Evolutionary conservation across 768 basidiomycete species (phyloP), one percentile per base, ranked within the genome.

Genomic region (Termitomyces sp.): DNA sequence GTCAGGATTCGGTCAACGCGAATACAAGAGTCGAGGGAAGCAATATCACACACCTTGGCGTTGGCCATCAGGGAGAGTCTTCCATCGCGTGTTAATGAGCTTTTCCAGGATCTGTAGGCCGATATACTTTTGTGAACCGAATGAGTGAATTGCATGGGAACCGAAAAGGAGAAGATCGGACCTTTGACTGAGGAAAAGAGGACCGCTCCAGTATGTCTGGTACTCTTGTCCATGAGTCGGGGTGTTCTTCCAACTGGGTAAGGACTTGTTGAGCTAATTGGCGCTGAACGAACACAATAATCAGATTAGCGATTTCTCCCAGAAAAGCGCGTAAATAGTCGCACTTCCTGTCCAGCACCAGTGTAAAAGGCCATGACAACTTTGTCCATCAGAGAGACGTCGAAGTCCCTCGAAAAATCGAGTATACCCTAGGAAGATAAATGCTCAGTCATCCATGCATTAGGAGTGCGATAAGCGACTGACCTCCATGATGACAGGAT

Each of bases 21-120:
- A 23, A 32, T 29, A 13, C 33, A 12, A 15, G 38, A 5, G 10
- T 36, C n/a, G 4, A n/a, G 20, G 15, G 16, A 22, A 22, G 22
- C 25, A 18, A 23, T 10, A 25, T 1, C 12, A 12, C 66, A 52
- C 56, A 88, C 94, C 94, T 79, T 90, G 89, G 62, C 95, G 81
- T 68, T 99, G 95, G 18, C 90, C 92, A 50, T 93, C 89, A 20
- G 97, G 96, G 47, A 99, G 74, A 32, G 94, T 89, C 75, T 94
- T 95, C 97, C 97, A 99, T 62, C 94, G 81, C 40, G 94, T 97
- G 56, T 78, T 84, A 70, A 99, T 93, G 56, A 99, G 79, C 73
- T 89, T 98, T 73, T 98, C 97, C 33, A 99, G 78, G 67, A 99
- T 96, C 73, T 98, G 95, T 50, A 98, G 77, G 39, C 93, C 96